Base-by-base conservation (phyloP, 2,329 filamentous ascomycete species). In the Akanthomyces lecanii region DNA sequence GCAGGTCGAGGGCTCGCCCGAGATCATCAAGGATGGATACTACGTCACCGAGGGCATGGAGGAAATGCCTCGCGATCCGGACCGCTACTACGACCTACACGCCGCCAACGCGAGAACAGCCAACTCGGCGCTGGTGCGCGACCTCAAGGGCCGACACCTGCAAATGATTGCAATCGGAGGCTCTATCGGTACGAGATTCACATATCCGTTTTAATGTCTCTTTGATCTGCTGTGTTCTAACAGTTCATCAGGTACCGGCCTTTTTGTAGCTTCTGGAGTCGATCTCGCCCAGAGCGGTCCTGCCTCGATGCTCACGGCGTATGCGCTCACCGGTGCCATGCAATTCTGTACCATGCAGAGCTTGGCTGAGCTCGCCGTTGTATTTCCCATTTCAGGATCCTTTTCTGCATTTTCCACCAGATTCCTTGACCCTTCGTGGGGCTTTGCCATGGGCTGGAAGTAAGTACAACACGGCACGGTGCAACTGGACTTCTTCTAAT, bases 371-470 rank as follows among this genome's bases (percentile, higher is more conserved):
- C 72, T 86, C 63, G 81, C 83, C 50, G 79, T 85, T 66, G 78
- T 85, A 73, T 86, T 79, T 66, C 84, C 83, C 21, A 79, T 85
- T 69, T 83, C 82, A 67, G 83, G 83, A 70, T 81, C 81, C 65
- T 86, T 86, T 77, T 85, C 83, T 69, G 82, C 81, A 23, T 85
- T 84, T 74, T 82, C 80, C 38, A 77, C 79, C 51, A 82, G 84
- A 59, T 86, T 86, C 67, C 82, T 86, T 64, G 83, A 84, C 68
- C 83, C 83, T 42, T 81, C 83, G 2, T 85, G 82, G 80, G 79
- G 79, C 64, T 81, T 81, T 66, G 79, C 79, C 64, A 81, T 81
- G 79, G 79, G 79, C 61, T 80, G 77, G 78, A 81, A 81, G 67
- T 79, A 78, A 62, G 73, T 79, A n/a, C 38, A 33, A 16, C 21